These are phyloP conservation scores for Casaregolazyma suthepensis DNA, from an alignment of 1,139 yeast species.

Conservation along the genomic window DNA sequence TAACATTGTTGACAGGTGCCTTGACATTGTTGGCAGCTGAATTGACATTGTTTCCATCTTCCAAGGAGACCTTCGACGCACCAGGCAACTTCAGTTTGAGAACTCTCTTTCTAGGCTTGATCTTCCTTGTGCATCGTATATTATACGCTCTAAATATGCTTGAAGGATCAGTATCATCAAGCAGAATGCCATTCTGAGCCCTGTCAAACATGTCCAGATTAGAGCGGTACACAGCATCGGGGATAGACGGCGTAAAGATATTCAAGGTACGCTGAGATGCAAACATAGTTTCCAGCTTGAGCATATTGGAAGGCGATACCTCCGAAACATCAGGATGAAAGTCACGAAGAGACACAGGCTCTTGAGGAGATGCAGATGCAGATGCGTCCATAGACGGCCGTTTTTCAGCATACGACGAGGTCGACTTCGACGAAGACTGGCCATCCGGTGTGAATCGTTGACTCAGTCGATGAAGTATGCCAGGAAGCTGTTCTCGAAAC, in stretches of 20 bases:
- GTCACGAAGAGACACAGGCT: conserved; percentile 40
- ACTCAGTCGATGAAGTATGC: conserved; percentile 69
- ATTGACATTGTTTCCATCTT: not conserved
- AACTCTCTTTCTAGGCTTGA: conserved; percentile 29
- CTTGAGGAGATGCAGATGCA: conserved; percentile 9
- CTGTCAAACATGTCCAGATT: conserved; percentile 26
- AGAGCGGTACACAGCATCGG: conserved; percentile 52
- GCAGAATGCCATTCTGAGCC: conserved; percentile 14
- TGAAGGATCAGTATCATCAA: conserved; percentile 9
- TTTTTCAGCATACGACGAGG: not conserved
- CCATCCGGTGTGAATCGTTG: conserved; percentile 59
- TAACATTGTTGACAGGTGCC: not conserved
- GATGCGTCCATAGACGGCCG: not conserved
- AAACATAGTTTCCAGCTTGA: conserved; percentile 62
- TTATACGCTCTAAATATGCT: conserved; percentile 18
- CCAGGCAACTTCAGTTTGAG: conserved; percentile 20
- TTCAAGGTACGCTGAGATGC: conserved; percentile 76
- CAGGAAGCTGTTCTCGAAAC: conserved; percentile 79
- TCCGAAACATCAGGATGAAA: conserved; percentile 52
- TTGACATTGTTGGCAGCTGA: too few relatives aligned
- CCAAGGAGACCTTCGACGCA: not conserved
- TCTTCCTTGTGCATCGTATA: conserved; percentile 5
- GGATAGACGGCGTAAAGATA: conserved; percentile 53
- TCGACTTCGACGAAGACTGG: conserved; percentile 7
- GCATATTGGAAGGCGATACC: conserved; percentile 63